Evolutionary conservation across 352 stramenopile species (phyloP).

Genomic region (Pythium dissotocum): DNA sequence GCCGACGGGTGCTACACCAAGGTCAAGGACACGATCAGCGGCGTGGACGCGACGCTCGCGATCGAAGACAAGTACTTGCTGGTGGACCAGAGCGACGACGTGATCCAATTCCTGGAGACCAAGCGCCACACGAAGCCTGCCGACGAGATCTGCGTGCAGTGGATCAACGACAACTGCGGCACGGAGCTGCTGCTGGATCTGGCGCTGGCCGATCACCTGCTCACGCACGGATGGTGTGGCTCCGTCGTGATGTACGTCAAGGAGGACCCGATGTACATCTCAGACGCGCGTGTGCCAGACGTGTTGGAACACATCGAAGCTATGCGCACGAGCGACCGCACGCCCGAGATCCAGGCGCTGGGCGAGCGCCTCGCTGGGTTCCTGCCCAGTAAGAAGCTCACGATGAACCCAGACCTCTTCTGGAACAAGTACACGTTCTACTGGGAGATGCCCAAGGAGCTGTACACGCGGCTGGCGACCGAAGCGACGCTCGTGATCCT

Average conservation of each 20-base stretch:
- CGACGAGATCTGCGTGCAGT: constrained; percentile 41
- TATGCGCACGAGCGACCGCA: constrained; percentile 43
- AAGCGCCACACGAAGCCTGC: constrained; percentile 1
- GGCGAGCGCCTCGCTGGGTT: constrained; percentile 43
- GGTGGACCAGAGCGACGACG: constrained; percentile 53
- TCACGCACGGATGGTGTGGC: constrained; percentile 47
- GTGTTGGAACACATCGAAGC: constrained; percentile 59
- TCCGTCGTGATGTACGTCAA: constrained; percentile 78
- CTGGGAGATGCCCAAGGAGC: constrained; percentile 54
- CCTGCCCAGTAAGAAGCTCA: constrained; percentile 30
- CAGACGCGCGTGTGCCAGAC: constrained; percentile 61
- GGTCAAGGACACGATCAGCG: constrained; percentile 71
- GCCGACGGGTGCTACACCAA: constrained; percentile 75
- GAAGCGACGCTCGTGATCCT: constrained; percentile 90
- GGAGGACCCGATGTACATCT: constrained; percentile 77
- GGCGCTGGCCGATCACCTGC: constrained; percentile 61
- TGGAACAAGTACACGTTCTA: constrained; percentile 80
- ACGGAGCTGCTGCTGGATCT: constrained; percentile 73
- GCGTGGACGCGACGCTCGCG: constrained; percentile 46
- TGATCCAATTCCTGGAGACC: constrained; percentile 44
- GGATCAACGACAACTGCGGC: constrained; percentile 82
- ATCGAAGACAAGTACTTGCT: constrained; percentile 64
- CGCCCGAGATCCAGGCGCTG: constrained; percentile 45
- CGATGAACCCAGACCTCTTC: constrained; percentile 39
- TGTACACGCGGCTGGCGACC: constrained; percentile 30